Evolutionary conservation across 176 grass and related monocot genomes (phyloP).

Genomic region (Secale cereale): DNA sequence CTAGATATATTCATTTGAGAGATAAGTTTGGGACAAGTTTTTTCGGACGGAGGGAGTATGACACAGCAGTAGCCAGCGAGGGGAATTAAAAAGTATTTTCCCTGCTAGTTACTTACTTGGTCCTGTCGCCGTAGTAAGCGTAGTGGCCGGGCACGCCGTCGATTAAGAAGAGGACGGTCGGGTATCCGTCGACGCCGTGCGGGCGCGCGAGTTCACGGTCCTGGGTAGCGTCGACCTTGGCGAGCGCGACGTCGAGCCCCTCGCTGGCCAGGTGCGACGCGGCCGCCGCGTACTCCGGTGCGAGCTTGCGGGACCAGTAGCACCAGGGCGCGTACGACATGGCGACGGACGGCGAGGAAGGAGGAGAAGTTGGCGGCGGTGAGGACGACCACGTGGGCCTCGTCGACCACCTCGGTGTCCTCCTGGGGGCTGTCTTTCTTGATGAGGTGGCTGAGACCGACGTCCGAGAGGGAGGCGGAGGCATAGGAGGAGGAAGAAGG

Average conservation of each 20-base stretch:
- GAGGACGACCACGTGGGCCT: conserved; percentile 65
- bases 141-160: conserved; percentile 39
- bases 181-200: conserved; percentile 71
- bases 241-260: conserved; percentile 41
- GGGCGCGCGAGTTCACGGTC: conserved; percentile 60
- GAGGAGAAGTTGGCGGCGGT: conserved; percentile 67
- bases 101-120: too few species aligned
- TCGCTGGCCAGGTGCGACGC: too few species aligned
- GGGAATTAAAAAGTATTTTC: background rate
- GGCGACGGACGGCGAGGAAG: conserved; percentile 41
- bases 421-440: too few species aligned
- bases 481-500: too few species aligned
- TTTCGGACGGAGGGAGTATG: too few species aligned
- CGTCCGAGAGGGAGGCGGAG: too few species aligned
- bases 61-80: background rate
- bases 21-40: too few species aligned
- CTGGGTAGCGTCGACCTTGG: conserved; percentile 80
- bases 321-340: conserved; percentile 95
- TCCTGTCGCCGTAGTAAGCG: conserved; percentile 53
- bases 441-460: too few species aligned
- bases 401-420: conserved; percentile 30
- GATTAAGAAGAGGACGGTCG: conserved; percentile 74
- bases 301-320: conserved; percentile 61
- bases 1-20: too few species aligned
- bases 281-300: background rate